Evolutionary conservation across 2,329 filamentous ascomycete species (phyloP).

Genomic region (Teratosphaeria viscida): DNA sequence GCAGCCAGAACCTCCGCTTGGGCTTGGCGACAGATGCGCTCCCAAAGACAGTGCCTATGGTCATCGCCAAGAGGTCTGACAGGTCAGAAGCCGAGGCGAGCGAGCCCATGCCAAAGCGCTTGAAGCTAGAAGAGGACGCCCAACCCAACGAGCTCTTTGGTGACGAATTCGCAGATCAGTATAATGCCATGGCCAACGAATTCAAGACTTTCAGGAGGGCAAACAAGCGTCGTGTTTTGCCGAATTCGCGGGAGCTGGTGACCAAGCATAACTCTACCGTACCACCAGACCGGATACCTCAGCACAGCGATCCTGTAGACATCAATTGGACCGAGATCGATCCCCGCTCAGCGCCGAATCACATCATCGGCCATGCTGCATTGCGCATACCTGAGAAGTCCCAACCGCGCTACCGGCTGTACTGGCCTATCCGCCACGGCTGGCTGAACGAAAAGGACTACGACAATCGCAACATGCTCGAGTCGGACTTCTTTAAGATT

Average conservation of each 20-base stretch:
- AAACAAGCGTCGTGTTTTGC: slow-evolving; percentile 88
- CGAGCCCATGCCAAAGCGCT: slow-evolving; percentile 61
- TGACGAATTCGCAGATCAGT: slow-evolving; percentile 63
- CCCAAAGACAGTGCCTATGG: slow-evolving; percentile 89
- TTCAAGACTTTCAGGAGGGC: slow-evolving; percentile 82
- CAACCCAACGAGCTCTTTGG: slow-evolving; percentile 73
- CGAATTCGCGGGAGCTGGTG: slow-evolving; percentile 95
- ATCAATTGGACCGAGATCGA: slow-evolving; percentile 90
- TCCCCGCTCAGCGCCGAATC: slow-evolving; percentile 54
- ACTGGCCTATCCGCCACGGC: slow-evolving; percentile 81
- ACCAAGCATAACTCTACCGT: slow-evolving; percentile 85
- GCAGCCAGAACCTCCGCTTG: slow-evolving; percentile 89
- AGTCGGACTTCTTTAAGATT: slow-evolving; percentile 77
- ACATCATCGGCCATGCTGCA: slow-evolving; percentile 72
- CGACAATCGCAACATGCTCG: slow-evolving; percentile 63
- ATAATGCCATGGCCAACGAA: slow-evolving; percentile 72
- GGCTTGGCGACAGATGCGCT: slow-evolving; percentile 92
- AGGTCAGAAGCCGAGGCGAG: slow-evolving; percentile 77
- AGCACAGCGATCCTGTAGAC: slow-evolving; percentile 88
- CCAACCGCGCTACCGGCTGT: slow-evolving; percentile 77
- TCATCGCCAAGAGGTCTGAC: slow-evolving; percentile 68
- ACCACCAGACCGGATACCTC: slow-evolving; percentile 74
- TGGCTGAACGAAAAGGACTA: slow-evolving; percentile 90
- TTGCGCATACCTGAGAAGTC: slow-evolving; percentile 83
- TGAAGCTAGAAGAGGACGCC: slow-evolving; percentile 52